Evolutionary conservation across 2,329 filamentous ascomycete genomes (phyloP).

Genomic region (Amesomyces nigricolor): DNA sequence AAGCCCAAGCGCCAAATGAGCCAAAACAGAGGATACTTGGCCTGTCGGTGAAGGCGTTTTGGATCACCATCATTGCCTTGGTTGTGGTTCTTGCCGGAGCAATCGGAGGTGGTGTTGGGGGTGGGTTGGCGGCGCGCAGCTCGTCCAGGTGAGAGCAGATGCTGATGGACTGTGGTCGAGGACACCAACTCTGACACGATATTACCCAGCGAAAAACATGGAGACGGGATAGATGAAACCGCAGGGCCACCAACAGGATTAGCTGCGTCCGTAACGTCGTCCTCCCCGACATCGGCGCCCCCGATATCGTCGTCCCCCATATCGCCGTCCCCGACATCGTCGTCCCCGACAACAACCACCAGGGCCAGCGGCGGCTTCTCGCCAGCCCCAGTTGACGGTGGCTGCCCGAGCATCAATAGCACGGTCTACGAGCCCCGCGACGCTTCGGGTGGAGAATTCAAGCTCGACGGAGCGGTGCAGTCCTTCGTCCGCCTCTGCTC

Average conservation of each 20-base stretch:
- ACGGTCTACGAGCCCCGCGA: conserved; percentile 18
- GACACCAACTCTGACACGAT: too few species aligned
- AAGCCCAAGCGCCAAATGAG: not conserved
- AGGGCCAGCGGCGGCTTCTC: not conserved
- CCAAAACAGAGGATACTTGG: conserved; percentile 16
- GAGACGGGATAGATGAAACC: too few species aligned
- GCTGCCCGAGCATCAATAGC: conserved; percentile 20
- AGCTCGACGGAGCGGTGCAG: not conserved
- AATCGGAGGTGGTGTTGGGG: conserved; percentile 22
- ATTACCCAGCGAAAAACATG: too few species aligned
- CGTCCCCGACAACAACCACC: not conserved
- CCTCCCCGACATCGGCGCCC: too few species aligned
- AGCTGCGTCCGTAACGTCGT: too few species aligned
- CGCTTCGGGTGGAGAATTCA: not conserved
- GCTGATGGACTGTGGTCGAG: too few species aligned
- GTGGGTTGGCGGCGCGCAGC: conserved; percentile 17
- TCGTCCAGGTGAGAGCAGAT: not conserved
- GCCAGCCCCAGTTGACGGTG: conserved; percentile 19
- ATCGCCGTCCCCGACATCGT: not conserved
- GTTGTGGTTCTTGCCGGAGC: conserved; percentile 19
- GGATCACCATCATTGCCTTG: conserved; percentile 16
- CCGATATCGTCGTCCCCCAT: too few species aligned
- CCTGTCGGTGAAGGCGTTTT: conserved; percentile 20
- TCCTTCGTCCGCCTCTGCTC: conserved; percentile 19
- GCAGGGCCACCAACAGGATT: not conserved